Percentiles rank a stretch among this genome's conserved stretches.
Conservation (phyloP, 2,329 filamentous ascomycete genomes). For the Colletotrichum abscissum region DNA sequence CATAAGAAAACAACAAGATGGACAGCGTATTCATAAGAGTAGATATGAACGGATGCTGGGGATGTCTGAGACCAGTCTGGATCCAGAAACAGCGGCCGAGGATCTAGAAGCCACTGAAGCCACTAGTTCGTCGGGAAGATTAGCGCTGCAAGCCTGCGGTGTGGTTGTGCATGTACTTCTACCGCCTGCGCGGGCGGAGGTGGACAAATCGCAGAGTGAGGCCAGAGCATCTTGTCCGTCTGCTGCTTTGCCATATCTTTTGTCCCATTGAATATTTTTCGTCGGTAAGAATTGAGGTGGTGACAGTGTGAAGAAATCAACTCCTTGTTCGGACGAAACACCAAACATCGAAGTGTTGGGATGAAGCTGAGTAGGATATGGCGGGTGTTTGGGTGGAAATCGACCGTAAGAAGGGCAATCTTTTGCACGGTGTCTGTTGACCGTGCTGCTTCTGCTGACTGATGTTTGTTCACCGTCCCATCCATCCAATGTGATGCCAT, state of each 20-base stretch:
- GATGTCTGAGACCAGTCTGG: conserved; percentile 28
- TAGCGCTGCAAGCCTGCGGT: conserved; percentile 16
- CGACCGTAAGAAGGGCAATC: background rate
- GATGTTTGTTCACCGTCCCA: background rate
- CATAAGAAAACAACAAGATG: background rate
- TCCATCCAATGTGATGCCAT: conserved; percentile 12
- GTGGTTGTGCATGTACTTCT: background rate
- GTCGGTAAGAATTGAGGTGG: background rate
- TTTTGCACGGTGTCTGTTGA: conserved; percentile 11
- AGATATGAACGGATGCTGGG: background rate
- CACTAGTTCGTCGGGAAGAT: conserved; percentile 32
- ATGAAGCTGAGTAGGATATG: background rate
- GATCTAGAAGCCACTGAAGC: conserved; percentile 35
- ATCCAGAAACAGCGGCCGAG: conserved; percentile 27
- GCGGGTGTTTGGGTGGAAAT: background rate
- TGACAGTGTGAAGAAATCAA: conserved; percentile 23
- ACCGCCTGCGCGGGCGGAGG: background rate
- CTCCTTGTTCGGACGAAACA: background rate
- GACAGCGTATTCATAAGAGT: conserved; percentile 8
- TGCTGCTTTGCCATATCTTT: background rate
- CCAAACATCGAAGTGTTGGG: background rate
- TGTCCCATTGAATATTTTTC: background rate
- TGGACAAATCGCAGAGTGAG: background rate
- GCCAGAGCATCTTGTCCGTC: background rate
- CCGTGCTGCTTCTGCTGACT: conserved; percentile 7